Evolutionary conservation across 2,329 filamentous ascomycete species (phyloP), one percentile per base, ranked within the genome.

Genomic region (Penicillium sp.): DNA sequence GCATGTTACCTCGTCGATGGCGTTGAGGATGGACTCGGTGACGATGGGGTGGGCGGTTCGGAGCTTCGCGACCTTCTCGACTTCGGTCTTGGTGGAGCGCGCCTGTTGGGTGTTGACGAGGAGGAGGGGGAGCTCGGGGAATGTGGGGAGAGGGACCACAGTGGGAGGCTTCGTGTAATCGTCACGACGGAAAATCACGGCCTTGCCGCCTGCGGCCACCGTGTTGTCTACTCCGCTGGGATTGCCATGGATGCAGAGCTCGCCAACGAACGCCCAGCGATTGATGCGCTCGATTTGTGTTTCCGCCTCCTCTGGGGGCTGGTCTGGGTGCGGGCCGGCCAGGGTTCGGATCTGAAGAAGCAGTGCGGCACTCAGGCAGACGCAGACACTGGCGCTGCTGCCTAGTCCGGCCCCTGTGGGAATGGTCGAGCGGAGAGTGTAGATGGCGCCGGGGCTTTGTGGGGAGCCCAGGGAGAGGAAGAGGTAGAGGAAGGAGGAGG

Each of bases 171-270:
- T 88, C 54, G 79, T 79, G 72, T 92, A 90, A 69, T 95, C 88
- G 47, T 79, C 83, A 48, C 92, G 83, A 67, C 93, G 88, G 76
- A 96, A 99, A 3, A 97, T 80, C 1, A 99, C 92, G 0, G 92
- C 94, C 75, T 96, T 97, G 53, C 94, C 94, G 66, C 95, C 90
- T 11, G 92, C 89, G 11, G 93, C 83, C 27, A 99, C 93, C 3
- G 94, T 99, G 73, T 99, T 99, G 75, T 99, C 94, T 41, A 99
- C 90, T 0, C 94, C 94, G 0, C 91, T 96, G 0, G 94, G 94
- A 68, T 96, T 97, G 36, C 93, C 94, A 70, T 99, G 94, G 59
- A 97, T 97, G 75, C 92, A 94, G 85, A 97, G 89, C 73, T 99
- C 94, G 22, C 89, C 89, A 1, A 99, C 94, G 73, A 97, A 97